These are phyloP conservation scores for Isoetes engelmannii DNA, from an alignment of 83 land plant genomes.

Conservation along the genomic window DNA sequence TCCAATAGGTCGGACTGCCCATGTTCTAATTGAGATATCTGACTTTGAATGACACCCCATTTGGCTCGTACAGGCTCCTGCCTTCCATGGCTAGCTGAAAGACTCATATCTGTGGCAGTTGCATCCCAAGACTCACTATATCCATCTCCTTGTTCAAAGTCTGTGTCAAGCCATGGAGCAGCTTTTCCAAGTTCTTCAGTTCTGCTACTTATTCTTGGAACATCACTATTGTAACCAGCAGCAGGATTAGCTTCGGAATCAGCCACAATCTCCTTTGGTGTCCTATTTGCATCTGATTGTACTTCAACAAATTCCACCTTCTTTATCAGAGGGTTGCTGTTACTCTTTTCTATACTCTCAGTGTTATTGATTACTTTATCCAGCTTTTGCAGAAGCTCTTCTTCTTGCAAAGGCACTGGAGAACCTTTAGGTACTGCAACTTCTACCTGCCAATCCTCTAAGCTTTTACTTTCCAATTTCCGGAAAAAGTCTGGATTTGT, in stretches of 20 bases:
- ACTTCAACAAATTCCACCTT: not conserved
- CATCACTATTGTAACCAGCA: not conserved
- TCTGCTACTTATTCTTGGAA: not conserved
- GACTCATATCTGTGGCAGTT: not conserved
- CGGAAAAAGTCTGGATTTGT: constrained; percentile 20
- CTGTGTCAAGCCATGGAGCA: not conserved
- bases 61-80: not conserved
- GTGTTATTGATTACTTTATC: no score
- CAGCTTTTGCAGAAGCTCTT: no score
- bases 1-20: constrained; percentile 10
- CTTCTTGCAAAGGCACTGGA: not conserved
- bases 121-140: not conserved
- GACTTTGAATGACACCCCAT: constrained; percentile 5
- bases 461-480: constrained; percentile 23
- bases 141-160: not conserved
- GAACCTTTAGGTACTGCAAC: constrained; percentile 23
- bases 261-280: not conserved
- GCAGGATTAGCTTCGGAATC: not conserved
- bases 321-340: not conserved
- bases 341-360: not conserved
- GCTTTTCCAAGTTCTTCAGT: not conserved
- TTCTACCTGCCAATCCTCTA: constrained; percentile 33
- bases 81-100: constrained; percentile 1
- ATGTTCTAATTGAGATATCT: constrained; percentile 8
- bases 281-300: not conserved